Percentiles rank a stretch among this genome's conserved stretches.
These are phyloP conservation scores for Cyberlindnera mycetangii DNA, from an alignment of 805 yeast genomes.

Conservation along the genomic window DNA sequence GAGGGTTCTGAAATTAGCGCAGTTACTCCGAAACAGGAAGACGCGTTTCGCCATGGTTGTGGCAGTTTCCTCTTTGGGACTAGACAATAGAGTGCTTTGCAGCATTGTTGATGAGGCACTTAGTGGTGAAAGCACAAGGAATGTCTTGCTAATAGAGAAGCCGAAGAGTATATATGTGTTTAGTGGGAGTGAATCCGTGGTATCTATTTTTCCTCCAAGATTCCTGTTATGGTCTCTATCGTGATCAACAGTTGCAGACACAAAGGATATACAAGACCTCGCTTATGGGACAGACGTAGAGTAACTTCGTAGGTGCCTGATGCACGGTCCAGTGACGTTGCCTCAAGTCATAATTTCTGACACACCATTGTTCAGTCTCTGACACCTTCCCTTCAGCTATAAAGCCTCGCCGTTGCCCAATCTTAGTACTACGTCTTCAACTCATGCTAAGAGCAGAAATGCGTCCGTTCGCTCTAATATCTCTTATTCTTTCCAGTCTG, in stretches of 20 bases:
- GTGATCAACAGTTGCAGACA: neutral
- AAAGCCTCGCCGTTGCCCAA: no score
- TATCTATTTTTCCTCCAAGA: no score
- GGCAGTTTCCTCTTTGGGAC: constrained; percentile 15
- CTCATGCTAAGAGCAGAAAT: neutral
- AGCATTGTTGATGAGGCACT: neutral
- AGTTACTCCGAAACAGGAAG: neutral
- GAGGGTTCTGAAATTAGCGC: no score
- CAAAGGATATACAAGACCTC: no score
- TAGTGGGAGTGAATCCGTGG: no score
- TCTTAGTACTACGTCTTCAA: neutral
- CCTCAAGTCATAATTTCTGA: neutral
- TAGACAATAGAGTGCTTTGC: constrained; percentile 14
- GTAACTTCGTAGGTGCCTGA: no score
- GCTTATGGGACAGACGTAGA: no score
- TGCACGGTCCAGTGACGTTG: neutral
- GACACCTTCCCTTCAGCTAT: neutral
- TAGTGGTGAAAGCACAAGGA: no score
- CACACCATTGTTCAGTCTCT: neutral
- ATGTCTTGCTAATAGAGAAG: no score
- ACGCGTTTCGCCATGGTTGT: neutral
- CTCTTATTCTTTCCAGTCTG: neutral
- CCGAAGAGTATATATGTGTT: no score
- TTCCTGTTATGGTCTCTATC: no score
- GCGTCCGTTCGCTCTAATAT: constrained; percentile 2